Base-by-base conservation (phyloP, 257 asterid genomes). In the Solanum pinnatisectum region DNA sequence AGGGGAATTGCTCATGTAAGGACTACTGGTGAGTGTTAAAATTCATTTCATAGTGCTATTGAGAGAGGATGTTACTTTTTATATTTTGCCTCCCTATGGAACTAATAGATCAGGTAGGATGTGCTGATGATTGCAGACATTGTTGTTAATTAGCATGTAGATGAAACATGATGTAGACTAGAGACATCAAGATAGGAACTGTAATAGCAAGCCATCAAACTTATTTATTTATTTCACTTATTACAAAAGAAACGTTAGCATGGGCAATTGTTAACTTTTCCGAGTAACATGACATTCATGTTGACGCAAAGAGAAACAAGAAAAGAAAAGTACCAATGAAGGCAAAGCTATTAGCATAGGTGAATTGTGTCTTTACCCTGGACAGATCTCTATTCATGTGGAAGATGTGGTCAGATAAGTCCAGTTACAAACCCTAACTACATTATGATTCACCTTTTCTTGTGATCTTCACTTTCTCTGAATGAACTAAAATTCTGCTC, bases 1-100 rank as follows among this genome's bases (percentile, higher is more conserved):
- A 77, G 86, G 96, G 98, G 18, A 49, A 49, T 8, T 96, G 98
- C 84, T 93, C 98, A 44, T 94, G 96, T 81, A 91, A 72, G 93
- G 96, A 93, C 78, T 95, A 93, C 88, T 96, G 98, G 98, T 96
- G 92, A 95, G 84, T 73, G 18, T 13, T 87, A 49, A 39, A 82
- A 20, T 49, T 82, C 27, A 82, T 3, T 82, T 18, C 68, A 82
- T 49, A 10, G 70, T 49, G 32, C 32, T 32, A 52, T 18, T 49
- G 40, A 52, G 32, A 18, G 32, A 32, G 86, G 71, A 52, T 32
- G 27, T 20, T 82, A 30, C 63, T 18, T 82, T 27, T 44, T 49
- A 79, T 49, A 10, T 82, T 9, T 30, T 49, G 44, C 20, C 42
- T 30, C 42, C 68, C 63, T 78, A 8, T 78, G 84, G 39, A 30